Conservation (phyloP, 805 yeast genomes). For the Starmerella gropengiesseri region DNA sequence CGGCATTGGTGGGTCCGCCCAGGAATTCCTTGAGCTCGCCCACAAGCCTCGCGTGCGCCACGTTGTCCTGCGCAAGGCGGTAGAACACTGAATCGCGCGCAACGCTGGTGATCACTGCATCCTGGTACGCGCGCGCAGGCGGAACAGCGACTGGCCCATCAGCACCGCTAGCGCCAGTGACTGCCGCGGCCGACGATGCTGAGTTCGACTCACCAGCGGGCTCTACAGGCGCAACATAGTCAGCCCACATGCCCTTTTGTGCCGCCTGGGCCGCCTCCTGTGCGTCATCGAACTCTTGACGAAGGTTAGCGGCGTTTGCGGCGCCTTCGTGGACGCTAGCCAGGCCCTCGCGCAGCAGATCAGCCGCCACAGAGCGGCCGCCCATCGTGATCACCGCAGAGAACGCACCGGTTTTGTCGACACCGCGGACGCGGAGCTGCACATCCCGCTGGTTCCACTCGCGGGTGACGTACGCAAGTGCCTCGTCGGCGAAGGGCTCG, state of each 20-base stretch:
- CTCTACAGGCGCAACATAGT: constrained; percentile 34
- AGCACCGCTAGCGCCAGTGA: constrained; percentile 17
- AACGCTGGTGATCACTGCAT: constrained; percentile 29
- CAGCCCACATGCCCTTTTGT: constrained; percentile 57
- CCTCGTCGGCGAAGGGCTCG: constrained; percentile 35
- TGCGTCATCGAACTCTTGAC: constrained; percentile 45
- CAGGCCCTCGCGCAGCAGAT: constrained; percentile 50
- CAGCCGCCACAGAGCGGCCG: constrained; percentile 35
- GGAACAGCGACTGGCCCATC: constrained; percentile 5
- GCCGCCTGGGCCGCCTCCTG: constrained; percentile 48
- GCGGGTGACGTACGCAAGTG: constrained; percentile 43
- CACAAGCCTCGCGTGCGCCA: constrained; percentile 20
- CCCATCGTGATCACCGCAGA: constrained; percentile 54
- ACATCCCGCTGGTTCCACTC: constrained; percentile 63
- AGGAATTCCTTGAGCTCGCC: constrained; percentile 26
- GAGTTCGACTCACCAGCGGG: constrained; percentile 30
- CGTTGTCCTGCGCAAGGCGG: constrained; percentile 20
- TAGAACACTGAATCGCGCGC: constrained; percentile 20
- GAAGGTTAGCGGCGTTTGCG: constrained; percentile 45
- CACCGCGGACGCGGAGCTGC: constrained; percentile 52
- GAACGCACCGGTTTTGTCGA: constrained; percentile 72
- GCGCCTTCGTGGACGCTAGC: constrained; percentile 58
- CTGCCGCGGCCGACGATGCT: constrained; percentile 5
- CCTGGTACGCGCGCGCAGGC: constrained; percentile 25
- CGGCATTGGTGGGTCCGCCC: constrained; percentile 27